phyloP scores from a whole-genome alignment of 2,329 filamentous ascomycete species.

The Pseudogymnoascus sp. region DNA sequence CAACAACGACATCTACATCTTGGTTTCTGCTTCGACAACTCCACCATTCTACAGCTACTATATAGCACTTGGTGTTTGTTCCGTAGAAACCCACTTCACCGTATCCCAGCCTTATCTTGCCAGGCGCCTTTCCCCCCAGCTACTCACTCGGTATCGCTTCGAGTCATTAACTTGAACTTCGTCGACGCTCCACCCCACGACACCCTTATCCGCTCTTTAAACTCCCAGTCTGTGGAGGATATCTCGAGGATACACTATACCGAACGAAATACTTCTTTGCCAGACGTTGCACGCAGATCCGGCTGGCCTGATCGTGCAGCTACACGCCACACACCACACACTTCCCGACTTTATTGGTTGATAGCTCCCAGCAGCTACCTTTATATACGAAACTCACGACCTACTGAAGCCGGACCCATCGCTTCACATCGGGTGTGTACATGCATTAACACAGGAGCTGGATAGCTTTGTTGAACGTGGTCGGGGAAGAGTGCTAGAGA shows the following conservation, averaged over 20 bases:
- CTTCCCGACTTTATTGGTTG: constrained; percentile 3
- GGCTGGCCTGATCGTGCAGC: constrained; percentile 7
- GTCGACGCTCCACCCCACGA: background rate
- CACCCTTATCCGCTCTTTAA: constrained; percentile 1
- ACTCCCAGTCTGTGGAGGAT: background rate
- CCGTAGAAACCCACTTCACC: constrained; percentile 4
- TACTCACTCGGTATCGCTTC: background rate
- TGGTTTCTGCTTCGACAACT: background rate
- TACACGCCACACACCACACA: background rate
- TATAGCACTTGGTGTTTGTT: background rate
- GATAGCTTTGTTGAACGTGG: background rate
- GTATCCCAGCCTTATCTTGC: constrained; percentile 7
- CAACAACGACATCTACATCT: background rate
- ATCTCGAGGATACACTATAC: constrained; percentile 6
- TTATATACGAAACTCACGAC: constrained; percentile 6
- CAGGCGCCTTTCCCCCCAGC: background rate
- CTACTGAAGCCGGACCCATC: background rate
- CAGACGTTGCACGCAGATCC: constrained; percentile 7
- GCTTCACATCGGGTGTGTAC: constrained; percentile 3
- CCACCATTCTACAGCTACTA: background rate
- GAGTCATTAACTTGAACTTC: constrained; percentile 9
- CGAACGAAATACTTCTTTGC: background rate
- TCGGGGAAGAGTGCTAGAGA: constrained; percentile 2
- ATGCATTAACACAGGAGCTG: constrained; percentile 4
- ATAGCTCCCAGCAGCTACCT: constrained; percentile 5